These are phyloP conservation scores for Onygenales sp. DNA, from an alignment of 2,329 filamentous ascomycete genomes.

Conservation along the genomic window DNA sequence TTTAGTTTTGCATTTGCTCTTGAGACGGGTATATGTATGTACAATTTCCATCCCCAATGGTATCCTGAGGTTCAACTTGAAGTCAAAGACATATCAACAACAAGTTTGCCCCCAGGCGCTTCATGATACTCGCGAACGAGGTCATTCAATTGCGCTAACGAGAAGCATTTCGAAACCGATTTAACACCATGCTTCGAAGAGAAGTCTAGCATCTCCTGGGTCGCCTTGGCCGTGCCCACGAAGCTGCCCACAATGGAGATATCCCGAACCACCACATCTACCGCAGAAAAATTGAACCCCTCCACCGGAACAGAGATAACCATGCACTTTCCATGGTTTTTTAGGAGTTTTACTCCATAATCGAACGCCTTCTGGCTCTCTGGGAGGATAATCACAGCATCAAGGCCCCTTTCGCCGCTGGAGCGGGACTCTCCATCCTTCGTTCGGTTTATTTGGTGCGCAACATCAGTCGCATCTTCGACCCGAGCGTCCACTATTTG, in stretches of 20 bases:
- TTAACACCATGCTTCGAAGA: constrained; percentile 10
- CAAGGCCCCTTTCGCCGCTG: constrained; percentile 33
- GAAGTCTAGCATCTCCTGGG: constrained; percentile 16
- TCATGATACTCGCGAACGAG: constrained; percentile 13
- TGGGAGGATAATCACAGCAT: constrained; percentile 38
- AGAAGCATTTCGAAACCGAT: constrained; percentile 11
- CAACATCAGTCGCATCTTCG: constrained; percentile 20
- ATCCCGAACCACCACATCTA: constrained; percentile 16
- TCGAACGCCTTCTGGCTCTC: constrained; percentile 41
- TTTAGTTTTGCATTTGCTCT: no score
- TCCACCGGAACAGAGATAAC: constrained; percentile 38
- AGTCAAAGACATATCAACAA: constrained; percentile 5
- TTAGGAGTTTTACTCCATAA: constrained; percentile 35
- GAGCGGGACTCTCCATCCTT: constrained; percentile 6
- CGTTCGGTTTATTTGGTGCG: constrained; percentile 12
- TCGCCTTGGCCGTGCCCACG: constrained; percentile 11
- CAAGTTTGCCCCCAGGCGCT: constrained; percentile 12
- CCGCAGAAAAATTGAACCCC: constrained; percentile 14
- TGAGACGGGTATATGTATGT: neutral
- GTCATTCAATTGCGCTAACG: constrained; percentile 14
- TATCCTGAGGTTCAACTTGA: neutral
- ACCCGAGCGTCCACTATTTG: constrained; percentile 32
- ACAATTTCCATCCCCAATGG: neutral
- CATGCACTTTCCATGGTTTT: constrained; percentile 38
- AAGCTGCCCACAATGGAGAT: constrained; percentile 15